phyloP scores from a whole-genome alignment of 208 protist species.

The Trypanosoma brucei region DNA sequence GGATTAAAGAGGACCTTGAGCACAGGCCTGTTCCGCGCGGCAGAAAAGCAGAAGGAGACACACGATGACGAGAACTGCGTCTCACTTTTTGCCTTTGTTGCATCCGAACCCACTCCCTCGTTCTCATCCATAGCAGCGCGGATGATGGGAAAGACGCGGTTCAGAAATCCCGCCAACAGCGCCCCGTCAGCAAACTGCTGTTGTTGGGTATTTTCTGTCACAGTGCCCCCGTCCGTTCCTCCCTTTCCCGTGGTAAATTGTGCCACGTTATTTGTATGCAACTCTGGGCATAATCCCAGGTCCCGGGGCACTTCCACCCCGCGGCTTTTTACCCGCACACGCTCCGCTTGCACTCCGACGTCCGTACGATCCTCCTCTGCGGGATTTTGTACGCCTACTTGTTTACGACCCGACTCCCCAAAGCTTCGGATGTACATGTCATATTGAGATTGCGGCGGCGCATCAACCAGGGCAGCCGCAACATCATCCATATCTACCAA shows the following conservation, averaged over 20 bases:
- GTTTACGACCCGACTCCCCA: conserved; percentile 42
- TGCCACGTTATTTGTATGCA: conserved; percentile 35
- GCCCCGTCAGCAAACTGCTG: conserved; percentile 41
- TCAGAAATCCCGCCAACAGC: conserved; percentile 54
- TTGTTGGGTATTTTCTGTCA: not conserved
- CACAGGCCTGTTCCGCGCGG: conserved; percentile 46
- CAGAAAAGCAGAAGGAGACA: conserved; percentile 39
- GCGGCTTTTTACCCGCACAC: conserved; percentile 31
- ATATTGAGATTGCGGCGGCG: conserved; percentile 79
- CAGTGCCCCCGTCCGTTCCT: conserved; percentile 4
- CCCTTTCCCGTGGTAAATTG: conserved; percentile 14
- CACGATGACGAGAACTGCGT: conserved; percentile 56
- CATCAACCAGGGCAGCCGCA: conserved; percentile 48
- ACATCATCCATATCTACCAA: conserved; percentile 81
- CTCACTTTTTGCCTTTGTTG: conserved; percentile 30
- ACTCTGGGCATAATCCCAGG: conserved; percentile 73
- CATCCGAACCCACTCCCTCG: conserved; percentile 17
- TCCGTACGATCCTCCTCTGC: conserved; percentile 46
- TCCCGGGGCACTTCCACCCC: conserved; percentile 56
- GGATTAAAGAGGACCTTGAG: conserved; percentile 47
- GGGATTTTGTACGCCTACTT: conserved; percentile 54
- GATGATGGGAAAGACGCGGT: conserved; percentile 62
- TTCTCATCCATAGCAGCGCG: conserved; percentile 68
- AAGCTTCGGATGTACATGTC: conserved; percentile 83
- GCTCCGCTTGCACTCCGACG: conserved; percentile 64